Conservation (phyloP, 345 rosid species). For the Bretschneidera sinensis region DNA sequence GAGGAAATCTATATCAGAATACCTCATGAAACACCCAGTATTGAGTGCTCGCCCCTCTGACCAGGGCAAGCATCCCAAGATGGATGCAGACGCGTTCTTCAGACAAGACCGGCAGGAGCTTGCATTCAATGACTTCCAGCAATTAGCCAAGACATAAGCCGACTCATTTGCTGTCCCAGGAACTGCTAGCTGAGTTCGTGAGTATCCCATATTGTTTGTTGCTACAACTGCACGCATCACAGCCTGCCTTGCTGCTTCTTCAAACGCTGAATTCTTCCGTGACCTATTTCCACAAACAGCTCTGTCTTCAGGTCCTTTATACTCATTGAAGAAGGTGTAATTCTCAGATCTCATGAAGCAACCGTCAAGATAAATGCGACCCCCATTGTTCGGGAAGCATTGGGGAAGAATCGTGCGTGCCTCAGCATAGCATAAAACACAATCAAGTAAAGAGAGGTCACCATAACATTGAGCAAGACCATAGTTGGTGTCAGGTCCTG, state of each 20-base stretch:
- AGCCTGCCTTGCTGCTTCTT: slow-evolving; percentile 45
- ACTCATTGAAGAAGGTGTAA: slow-evolving; percentile 71
- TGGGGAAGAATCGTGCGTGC: slow-evolving; percentile 82
- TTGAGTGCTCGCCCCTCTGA: slow-evolving; percentile 82
- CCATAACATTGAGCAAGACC: slow-evolving; percentile 92
- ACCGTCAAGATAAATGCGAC: slow-evolving; percentile 80
- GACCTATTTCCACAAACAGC: slow-evolving; percentile 64
- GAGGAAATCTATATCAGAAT: slow-evolving; percentile 76
- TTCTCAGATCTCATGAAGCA: slow-evolving; percentile 94
- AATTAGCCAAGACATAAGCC: slow-evolving; percentile 66
- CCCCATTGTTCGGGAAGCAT: slow-evolving; percentile 79
- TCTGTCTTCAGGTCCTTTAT: slow-evolving; percentile 49
- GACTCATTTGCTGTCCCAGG: slow-evolving; percentile 36
- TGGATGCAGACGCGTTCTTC: slow-evolving; percentile 57
- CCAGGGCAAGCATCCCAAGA: slow-evolving; percentile 69
- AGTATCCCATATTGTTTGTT: slow-evolving; percentile 42
- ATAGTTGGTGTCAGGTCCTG: slow-evolving; percentile 64
- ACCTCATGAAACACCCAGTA: slow-evolving; percentile 87
- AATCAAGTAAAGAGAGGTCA: slow-evolving; percentile 71
- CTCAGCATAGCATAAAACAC: slow-evolving; percentile 87
- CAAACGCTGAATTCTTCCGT: slow-evolving; percentile 33
- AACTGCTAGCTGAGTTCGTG: slow-evolving; percentile 27
- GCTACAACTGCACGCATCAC: slow-evolving; percentile 45
- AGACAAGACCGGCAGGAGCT: slow-evolving; percentile 66
- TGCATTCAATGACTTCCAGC: slow-evolving; percentile 71